Base-by-base conservation (phyloP, 2,329 filamentous ascomycete species). In the Penicillium rolfsii region DNA sequence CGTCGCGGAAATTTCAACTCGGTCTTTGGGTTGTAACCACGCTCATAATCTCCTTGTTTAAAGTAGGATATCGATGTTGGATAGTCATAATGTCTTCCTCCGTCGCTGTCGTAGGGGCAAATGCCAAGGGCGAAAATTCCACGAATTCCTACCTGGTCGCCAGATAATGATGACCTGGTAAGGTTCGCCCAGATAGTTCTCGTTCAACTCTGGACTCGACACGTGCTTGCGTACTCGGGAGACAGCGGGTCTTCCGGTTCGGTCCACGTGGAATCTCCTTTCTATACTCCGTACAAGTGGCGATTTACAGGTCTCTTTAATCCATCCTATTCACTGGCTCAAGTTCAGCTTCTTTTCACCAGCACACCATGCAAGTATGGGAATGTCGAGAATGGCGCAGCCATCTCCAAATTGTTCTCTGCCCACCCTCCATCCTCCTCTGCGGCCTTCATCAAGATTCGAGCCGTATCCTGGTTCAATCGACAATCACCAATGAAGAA, bases 161-260 rank as follows among this genome's bases (percentile, higher is more conserved):
- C 88, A 90, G 16, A 90, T 87, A 64, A 91, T 90, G 72, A 90
- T 86, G 68, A 90, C 85, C 70, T 89, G 86, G 69, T 85, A 89
- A 5, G 88, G 81, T 7, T 82, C 81, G 58, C 81, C 79, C 2
- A 89, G 66, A 9, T 89, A 75, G 57, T 81, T 79, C 30, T 87
- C 84, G 7, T 11, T n/a, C 0, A 82, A 84, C 67, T 88, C 85
- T 1, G 80, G 80, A 2, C 73, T 74, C 0, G 83, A 79, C 0
- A 89, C 65, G 67, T 91, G 89, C 1, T 87, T 80, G 1, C 85
- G 80, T 14, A 90, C 87, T 12, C 89, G 83, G 1, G 75, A 81
- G 61, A 82, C 85, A 0, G 87, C 87, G 0, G 89, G 88, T 0
- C 70, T 74, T 0, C 87, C 84, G 0, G 89, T 90, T 75, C 91